A percentile compares a stretch with the other conserved stretches of the same genome.
These are phyloP conservation scores for Colletotrichum theobromicola DNA, from an alignment of 2,329 filamentous ascomycete genomes.

Conservation along the genomic window DNA sequence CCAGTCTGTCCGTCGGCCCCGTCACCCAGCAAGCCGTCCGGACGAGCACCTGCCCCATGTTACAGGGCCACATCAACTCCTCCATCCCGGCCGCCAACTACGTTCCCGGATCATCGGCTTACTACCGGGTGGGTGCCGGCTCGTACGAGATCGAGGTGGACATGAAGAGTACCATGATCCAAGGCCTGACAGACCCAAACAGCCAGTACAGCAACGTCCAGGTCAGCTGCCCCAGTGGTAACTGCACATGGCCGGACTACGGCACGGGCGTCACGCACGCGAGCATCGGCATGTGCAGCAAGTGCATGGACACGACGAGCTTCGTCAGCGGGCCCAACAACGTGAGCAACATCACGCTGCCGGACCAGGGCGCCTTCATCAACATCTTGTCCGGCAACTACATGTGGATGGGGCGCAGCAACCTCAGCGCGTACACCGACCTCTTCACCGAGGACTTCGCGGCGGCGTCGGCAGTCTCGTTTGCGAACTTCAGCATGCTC, in stretches of 20 bases:
- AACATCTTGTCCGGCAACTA: not conserved
- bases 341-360: slow-evolving; percentile 2
- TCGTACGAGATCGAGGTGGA: slow-evolving; percentile 28
- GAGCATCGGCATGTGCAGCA: slow-evolving; percentile 12
- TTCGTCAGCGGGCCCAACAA: not conserved
- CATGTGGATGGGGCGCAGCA: slow-evolving; percentile 17
- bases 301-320: slow-evolving; percentile 4
- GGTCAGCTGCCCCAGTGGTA: not conserved
- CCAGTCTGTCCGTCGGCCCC: slow-evolving; percentile 32
- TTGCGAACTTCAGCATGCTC: slow-evolving; percentile 10
- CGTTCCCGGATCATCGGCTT: slow-evolving; percentile 22
- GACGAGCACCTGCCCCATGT: slow-evolving; percentile 18
- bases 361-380: not conserved
- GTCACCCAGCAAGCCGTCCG: slow-evolving; percentile 35
- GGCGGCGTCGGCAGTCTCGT: not conserved
- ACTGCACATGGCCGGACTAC: slow-evolving; percentile 11
- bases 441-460: not conserved
- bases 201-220: slow-evolving; percentile 24
- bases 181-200: slow-evolving; percentile 29
- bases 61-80: not conserved
- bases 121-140: slow-evolving; percentile 25
- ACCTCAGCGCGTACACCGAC: not conserved
- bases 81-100: not conserved
- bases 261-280: slow-evolving; percentile 12
- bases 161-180: slow-evolving; percentile 35